A percentile compares a stretch with the other conserved stretches of the same genome.
These are phyloP conservation scores for Dalbergia oliveri DNA, from an alignment of 306 rosid species.

Conservation along the genomic window DNA sequence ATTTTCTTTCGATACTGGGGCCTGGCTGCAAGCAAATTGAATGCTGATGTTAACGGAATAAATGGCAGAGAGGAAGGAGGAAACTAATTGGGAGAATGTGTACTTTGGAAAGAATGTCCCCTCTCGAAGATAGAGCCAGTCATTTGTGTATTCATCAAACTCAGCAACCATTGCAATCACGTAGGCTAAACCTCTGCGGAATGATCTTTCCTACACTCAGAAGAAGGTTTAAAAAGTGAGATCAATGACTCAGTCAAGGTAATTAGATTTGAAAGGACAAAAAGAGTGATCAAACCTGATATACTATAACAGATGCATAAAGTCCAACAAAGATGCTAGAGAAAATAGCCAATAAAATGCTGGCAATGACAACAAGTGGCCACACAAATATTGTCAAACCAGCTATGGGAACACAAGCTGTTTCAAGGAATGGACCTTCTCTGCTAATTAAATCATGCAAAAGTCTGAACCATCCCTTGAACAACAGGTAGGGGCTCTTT, in stretches of 20 bases:
- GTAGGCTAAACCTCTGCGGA: slow-evolving; percentile 74
- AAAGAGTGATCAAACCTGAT: slow-evolving; percentile 65
- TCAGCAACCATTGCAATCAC: slow-evolving; percentile 91
- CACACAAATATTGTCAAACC: slow-evolving; percentile 86
- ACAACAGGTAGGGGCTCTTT: slow-evolving; percentile 80
- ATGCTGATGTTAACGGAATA: slow-evolving; percentile 43
- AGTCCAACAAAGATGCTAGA: slow-evolving; percentile 79
- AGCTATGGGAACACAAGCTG: slow-evolving; percentile 88
- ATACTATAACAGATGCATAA: slow-evolving; percentile 76
- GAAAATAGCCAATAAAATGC: slow-evolving; percentile 68
- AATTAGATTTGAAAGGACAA: slow-evolving; percentile 33
- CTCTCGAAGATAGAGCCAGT: slow-evolving; percentile 89
- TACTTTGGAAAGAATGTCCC: slow-evolving; percentile 86
- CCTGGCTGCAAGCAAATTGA: slow-evolving; percentile 81
- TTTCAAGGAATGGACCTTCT: slow-evolving; percentile 94
- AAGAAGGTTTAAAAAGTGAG: slow-evolving; percentile 36
- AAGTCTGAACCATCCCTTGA: slow-evolving; percentile 83
- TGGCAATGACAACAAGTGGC: slow-evolving; percentile 82
- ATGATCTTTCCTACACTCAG: slow-evolving; percentile 80
- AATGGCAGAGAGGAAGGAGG: neutral
- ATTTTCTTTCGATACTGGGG: slow-evolving; percentile 77
- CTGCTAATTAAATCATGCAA: slow-evolving; percentile 77
- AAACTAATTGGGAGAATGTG: slow-evolving; percentile 44
- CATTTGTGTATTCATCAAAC: slow-evolving; percentile 88
- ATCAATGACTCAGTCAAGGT: slow-evolving; percentile 33